Conservation (phyloP, 257 asterid species). For the Ehretia macrophylla region DNA sequence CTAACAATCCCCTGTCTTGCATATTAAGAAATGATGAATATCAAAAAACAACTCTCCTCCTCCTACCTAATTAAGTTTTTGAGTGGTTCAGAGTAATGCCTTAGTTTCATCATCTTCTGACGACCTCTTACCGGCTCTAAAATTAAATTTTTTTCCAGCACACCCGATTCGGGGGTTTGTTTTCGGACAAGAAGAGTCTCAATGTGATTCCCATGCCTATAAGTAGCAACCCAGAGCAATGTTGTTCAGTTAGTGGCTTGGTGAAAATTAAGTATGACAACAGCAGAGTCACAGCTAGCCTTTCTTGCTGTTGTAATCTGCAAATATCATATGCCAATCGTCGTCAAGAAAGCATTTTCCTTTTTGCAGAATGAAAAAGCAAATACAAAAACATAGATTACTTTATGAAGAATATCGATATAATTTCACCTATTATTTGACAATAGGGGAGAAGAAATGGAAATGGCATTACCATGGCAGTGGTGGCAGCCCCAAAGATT, state of each 20-base stretch:
- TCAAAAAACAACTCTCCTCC: no score
- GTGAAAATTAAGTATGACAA: constrained; percentile 70
- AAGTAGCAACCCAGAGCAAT: constrained; percentile 62
- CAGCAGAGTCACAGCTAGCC: constrained; percentile 82
- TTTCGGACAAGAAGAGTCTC: constrained; percentile 60
- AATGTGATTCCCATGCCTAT: constrained; percentile 66
- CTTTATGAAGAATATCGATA: no score
- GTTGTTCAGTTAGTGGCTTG: constrained; percentile 78
- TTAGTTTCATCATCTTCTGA: constrained; percentile 20
- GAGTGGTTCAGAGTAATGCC: constrained; percentile 30
- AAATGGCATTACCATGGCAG: constrained; percentile 59
- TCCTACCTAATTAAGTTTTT: background rate
- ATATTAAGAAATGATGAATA: no score
- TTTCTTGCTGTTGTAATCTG: constrained; percentile 89
- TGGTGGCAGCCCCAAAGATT: constrained; percentile 82
- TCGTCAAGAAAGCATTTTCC: no score
- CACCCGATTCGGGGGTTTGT: constrained; percentile 33
- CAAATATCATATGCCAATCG: background rate
- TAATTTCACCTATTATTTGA: background rate
- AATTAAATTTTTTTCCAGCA: constrained; percentile 12
- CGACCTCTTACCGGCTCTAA: constrained; percentile 20
- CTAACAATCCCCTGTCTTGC: no score
- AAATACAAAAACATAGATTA: no score
- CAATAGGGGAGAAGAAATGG: background rate
- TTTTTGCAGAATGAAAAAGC: no score